Conservation (phyloP, 441 rosid species). For the Adansonia madagascariensis region DNA sequence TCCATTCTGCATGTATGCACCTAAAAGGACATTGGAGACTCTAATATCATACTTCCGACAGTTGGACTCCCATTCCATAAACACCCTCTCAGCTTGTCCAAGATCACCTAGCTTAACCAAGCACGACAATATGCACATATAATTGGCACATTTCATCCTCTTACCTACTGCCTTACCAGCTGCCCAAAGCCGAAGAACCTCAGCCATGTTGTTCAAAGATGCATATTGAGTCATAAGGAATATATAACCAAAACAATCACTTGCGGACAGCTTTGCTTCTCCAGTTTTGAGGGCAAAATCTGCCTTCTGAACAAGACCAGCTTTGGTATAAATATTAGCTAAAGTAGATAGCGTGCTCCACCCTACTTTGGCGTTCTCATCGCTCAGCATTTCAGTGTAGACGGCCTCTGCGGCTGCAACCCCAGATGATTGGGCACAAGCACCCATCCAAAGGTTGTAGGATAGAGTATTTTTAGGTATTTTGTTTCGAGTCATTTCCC, state of each 20-base stretch:
- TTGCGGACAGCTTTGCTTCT: slow-evolving; percentile 50
- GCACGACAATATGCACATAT: slow-evolving; percentile 57
- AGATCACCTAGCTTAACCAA: slow-evolving; percentile 57
- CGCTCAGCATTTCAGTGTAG: slow-evolving; percentile 53
- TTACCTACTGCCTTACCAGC: slow-evolving; percentile 49
- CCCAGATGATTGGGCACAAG: slow-evolving; percentile 39
- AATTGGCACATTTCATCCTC: slow-evolving; percentile 58
- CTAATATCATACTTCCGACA: slow-evolving; percentile 59
- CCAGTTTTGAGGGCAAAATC: slow-evolving; percentile 44
- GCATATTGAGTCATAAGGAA: slow-evolving; percentile 58
- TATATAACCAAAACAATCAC: slow-evolving; percentile 50
- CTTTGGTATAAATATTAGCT: slow-evolving; percentile 55
- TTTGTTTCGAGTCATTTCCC: slow-evolving; percentile 55
- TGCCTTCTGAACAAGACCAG: slow-evolving; percentile 49
- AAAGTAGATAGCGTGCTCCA: slow-evolving; percentile 61
- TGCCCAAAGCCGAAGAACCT: slow-evolving; percentile 61
- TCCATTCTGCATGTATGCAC: slow-evolving; percentile 57
- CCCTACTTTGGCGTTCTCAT: slow-evolving; percentile 51
- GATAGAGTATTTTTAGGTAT: slow-evolving; percentile 58
- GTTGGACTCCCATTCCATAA: slow-evolving; percentile 58
- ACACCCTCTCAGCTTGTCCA: slow-evolving; percentile 51
- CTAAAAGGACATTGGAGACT: slow-evolving; percentile 69
- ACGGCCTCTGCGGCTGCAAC: slow-evolving; percentile 45
- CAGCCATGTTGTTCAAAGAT: slow-evolving; percentile 47
- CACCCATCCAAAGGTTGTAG: slow-evolving; percentile 72